These are phyloP conservation scores for Microascus cirrosus DNA, from an alignment of 2,329 filamentous ascomycete species.

Conservation along the genomic window DNA sequence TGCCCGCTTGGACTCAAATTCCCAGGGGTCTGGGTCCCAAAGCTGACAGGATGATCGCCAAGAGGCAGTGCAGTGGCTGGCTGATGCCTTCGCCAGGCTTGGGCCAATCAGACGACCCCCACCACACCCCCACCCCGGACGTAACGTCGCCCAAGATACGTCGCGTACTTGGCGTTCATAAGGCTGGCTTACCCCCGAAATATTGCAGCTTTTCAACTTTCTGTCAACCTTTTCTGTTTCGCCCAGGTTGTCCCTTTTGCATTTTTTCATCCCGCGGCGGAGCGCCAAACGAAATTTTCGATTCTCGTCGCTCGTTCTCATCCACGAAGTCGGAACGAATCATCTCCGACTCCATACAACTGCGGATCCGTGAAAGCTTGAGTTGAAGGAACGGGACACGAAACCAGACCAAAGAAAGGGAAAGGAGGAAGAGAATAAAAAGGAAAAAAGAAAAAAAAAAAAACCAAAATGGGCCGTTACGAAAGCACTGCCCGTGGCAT, in stretches of 20 bases:
- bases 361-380: no score
- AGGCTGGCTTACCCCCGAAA: background rate
- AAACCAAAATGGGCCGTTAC: background rate
- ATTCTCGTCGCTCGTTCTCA: no score
- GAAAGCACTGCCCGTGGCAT: background rate
- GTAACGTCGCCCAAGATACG: background rate
- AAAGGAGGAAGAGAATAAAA: background rate
- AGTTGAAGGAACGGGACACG: background rate
- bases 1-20: no score
- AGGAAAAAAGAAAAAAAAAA: background rate
- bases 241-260: no score
- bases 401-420: background rate
- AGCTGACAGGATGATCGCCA: background rate
- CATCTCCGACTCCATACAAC: no score
- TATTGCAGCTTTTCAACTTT: background rate
- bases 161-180: background rate
- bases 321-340: no score
- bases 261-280: no score
- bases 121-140: background rate
- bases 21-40: no score
- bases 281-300: no score
- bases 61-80: background rate
- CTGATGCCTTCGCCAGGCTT: background rate
- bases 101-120: background rate
- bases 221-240: background rate